phyloP scores from a whole-genome alignment of 2,329 filamentous ascomycete genomes.

The Trichophyton rubrum region DNA sequence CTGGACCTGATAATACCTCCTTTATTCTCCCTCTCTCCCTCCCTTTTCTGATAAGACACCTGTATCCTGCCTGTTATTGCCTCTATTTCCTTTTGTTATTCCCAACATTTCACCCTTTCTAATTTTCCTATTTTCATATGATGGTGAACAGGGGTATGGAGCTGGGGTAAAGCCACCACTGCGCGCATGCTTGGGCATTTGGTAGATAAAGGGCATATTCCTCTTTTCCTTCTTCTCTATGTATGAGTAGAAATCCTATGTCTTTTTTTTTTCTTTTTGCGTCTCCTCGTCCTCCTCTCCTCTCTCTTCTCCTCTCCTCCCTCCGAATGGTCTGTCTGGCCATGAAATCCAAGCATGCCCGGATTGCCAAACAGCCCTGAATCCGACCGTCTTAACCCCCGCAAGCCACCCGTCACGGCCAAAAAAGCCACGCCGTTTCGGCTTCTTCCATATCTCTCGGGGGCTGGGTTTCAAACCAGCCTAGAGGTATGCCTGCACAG shows the following conservation, averaged over 20 bases:
- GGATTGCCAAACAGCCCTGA: neutral
- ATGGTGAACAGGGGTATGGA: conserved; percentile 1
- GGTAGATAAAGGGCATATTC: neutral
- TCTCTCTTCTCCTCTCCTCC: too few relatives aligned
- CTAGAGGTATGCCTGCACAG: neutral
- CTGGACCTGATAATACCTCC: neutral
- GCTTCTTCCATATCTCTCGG: neutral
- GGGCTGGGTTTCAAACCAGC: neutral
- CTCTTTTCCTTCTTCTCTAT: neutral
- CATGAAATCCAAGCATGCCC: neutral
- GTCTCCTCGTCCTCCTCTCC: too few relatives aligned
- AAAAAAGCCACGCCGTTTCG: neutral
- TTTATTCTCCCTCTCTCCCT: neutral
- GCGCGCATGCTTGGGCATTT: conserved; percentile 2
- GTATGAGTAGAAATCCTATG: conserved; percentile 1
- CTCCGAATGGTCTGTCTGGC: neutral
- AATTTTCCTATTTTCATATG: neutral
- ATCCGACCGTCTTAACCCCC: neutral
- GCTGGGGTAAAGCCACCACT: neutral
- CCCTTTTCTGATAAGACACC: neutral
- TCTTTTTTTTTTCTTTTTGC: neutral
- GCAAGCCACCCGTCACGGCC: neutral
- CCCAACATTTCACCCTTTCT: neutral
- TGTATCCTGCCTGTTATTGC: neutral
- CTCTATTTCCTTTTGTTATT: neutral